Percentiles rank a stretch among this genome's conserved stretches.
phyloP scores from a whole-genome alignment of 495 filamentous ascomycete genomes.

The Tuber calosporum region DNA sequence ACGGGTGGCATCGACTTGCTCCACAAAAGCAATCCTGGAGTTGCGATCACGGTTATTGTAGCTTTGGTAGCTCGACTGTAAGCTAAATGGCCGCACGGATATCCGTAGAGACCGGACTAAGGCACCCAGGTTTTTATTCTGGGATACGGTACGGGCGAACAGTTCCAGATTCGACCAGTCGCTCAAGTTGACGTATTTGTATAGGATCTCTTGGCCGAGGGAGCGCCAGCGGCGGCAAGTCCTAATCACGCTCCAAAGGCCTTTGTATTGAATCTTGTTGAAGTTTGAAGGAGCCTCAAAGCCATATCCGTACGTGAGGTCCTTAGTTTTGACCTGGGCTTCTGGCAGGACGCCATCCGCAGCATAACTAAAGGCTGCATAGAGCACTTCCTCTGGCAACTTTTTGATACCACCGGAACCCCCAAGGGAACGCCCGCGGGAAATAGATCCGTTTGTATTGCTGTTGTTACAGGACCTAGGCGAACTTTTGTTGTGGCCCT shows the following conservation, averaged over 20 bases:
- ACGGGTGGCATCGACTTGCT: background rate
- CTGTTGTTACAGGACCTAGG: background rate
- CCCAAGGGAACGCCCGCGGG: background rate
- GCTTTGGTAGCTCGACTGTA: background rate
- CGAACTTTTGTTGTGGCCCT: background rate
- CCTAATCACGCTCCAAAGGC: conserved; percentile 22
- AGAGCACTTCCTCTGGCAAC: conserved; percentile 15
- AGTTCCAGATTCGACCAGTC: conserved; percentile 23
- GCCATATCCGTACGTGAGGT: conserved; percentile 29
- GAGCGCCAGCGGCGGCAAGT: conserved; percentile 30
- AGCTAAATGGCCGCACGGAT: background rate
- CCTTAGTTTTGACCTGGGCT: conserved; percentile 35
- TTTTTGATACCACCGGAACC: conserved; percentile 13
- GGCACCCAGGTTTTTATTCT: background rate
- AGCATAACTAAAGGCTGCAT: conserved; percentile 31
- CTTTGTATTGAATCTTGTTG: conserved; percentile 28
- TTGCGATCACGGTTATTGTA: conserved; percentile 1
- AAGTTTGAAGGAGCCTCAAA: conserved; percentile 26
- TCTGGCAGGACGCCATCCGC: conserved; percentile 34
- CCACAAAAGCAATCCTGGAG: background rate
- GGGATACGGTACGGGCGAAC: conserved; percentile 21
- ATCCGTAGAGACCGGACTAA: background rate
- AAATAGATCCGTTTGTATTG: background rate
- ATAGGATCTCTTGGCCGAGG: conserved; percentile 29
- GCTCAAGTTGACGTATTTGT: conserved; percentile 29